These are phyloP conservation scores for Fusarium irregulare DNA, from an alignment of 2,329 filamentous ascomycete genomes.

Conservation along the genomic window DNA sequence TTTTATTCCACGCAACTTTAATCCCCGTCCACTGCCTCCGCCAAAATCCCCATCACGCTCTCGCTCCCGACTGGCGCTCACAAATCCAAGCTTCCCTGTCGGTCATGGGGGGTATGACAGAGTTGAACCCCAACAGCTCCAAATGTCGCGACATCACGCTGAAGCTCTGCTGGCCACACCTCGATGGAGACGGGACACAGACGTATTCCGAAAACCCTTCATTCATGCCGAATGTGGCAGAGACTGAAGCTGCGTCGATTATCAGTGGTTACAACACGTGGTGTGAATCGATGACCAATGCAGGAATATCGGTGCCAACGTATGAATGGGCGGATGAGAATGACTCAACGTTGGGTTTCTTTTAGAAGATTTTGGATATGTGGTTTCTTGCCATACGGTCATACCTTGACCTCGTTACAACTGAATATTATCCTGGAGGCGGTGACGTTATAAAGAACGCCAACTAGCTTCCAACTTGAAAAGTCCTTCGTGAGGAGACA, in stretches of 20 bases:
- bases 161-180: slow-evolving; percentile 35
- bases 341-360: slow-evolving; percentile 21
- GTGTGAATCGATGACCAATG: slow-evolving; percentile 35
- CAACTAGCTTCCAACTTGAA: background rate
- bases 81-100: slow-evolving; percentile 32
- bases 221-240: slow-evolving; percentile 20
- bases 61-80: slow-evolving; percentile 24
- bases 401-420: background rate
- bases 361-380: background rate
- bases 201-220: slow-evolving; percentile 14
- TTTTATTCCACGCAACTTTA: slow-evolving; percentile 29
- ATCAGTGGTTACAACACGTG: slow-evolving; percentile 34
- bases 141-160: slow-evolving; percentile 39
- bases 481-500: background rate
- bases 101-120: slow-evolving; percentile 33
- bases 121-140: slow-evolving; percentile 36
- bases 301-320: slow-evolving; percentile 10
- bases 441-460: background rate
- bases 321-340: slow-evolving; percentile 36
- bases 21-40: slow-evolving; percentile 29
- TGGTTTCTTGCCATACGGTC: background rate
- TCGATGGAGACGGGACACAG: slow-evolving; percentile 19
- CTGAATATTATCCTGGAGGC: background rate
- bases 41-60: slow-evolving; percentile 21
- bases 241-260: slow-evolving; percentile 34